These are phyloP conservation scores for Metschnikowia continentalis DNA, from an alignment of 805 yeast genomes.

Conservation along the genomic window DNA sequence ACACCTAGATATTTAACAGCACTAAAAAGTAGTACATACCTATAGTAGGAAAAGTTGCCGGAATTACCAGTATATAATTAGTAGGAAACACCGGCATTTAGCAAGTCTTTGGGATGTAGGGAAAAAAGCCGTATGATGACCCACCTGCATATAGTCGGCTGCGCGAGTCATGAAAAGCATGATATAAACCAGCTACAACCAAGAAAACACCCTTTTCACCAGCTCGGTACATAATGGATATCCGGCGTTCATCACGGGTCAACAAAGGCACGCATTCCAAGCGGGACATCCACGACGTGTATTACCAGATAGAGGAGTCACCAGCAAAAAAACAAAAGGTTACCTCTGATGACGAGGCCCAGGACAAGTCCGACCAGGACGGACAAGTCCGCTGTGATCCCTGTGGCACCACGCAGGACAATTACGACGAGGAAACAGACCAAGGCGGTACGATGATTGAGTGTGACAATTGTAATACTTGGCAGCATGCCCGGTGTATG, in stretches of 20 bases:
- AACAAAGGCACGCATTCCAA: constrained; percentile 39
- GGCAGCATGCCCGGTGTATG: constrained; percentile 71
- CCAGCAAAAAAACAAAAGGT: constrained; percentile 3
- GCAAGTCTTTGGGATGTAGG: no score
- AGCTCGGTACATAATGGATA: constrained; percentile 2
- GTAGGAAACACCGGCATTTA: no score
- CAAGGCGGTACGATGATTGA: constrained; percentile 55
- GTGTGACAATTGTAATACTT: constrained; percentile 62
- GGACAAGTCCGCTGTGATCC: constrained; percentile 55
- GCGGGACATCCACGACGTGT: constrained; percentile 22
- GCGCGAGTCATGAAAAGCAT: no score
- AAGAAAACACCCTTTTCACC: background rate
- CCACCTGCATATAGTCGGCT: no score
- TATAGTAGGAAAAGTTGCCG: no score
- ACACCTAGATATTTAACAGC: no score
- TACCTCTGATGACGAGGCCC: background rate
- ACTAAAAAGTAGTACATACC: no score
- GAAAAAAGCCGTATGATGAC: no score
- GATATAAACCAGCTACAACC: no score
- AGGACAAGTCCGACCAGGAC: constrained; percentile 16
- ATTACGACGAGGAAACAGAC: constrained; percentile 56
- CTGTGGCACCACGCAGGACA: constrained; percentile 57
- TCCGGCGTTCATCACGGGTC: constrained; percentile 33
- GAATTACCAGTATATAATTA: no score
- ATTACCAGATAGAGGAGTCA: constrained; percentile 12